Conservation (phyloP, 2,329 filamentous ascomycete species). For the Orbilia quercus region DNA sequence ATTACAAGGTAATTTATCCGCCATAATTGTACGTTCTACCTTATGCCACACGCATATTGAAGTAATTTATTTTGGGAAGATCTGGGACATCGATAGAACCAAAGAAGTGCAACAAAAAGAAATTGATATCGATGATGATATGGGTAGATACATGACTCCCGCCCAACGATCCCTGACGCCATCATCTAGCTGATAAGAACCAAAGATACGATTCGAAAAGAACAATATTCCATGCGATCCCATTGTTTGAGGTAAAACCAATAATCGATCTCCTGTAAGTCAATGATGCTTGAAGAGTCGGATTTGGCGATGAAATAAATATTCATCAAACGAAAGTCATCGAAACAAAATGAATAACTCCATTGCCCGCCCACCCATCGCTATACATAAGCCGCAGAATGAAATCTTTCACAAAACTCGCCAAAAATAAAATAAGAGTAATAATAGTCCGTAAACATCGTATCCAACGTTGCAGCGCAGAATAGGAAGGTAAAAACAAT, state of each 20-base stretch:
- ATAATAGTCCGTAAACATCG: constrained; percentile 20
- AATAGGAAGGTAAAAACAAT: neutral
- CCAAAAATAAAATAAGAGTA: no score
- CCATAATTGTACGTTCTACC: no score
- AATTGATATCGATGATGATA: no score
- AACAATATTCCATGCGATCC: neutral
- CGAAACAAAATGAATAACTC: constrained; percentile 22
- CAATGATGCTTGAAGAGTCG: no score
- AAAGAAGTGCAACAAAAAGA: neutral
- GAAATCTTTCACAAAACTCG: no score
- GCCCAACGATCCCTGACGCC: no score
- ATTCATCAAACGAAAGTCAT: constrained; percentile 19
- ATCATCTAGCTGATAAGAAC: neutral
- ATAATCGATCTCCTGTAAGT: no score
- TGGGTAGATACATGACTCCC: no score
- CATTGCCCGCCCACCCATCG: constrained; percentile 6
- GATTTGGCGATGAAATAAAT: neutral
- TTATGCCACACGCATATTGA: no score
- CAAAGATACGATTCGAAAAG: neutral
- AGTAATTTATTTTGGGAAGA: no score
- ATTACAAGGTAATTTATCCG: no score
- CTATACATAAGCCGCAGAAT: neutral
- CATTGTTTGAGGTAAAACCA: no score
- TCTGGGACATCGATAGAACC: neutral
- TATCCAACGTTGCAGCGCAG: neutral